Evolutionary conservation across 1,284 basidiomycete species (phyloP), one percentile per base, ranked within the genome.

Genomic region (Cutaneotrichosporon sp.): DNA sequence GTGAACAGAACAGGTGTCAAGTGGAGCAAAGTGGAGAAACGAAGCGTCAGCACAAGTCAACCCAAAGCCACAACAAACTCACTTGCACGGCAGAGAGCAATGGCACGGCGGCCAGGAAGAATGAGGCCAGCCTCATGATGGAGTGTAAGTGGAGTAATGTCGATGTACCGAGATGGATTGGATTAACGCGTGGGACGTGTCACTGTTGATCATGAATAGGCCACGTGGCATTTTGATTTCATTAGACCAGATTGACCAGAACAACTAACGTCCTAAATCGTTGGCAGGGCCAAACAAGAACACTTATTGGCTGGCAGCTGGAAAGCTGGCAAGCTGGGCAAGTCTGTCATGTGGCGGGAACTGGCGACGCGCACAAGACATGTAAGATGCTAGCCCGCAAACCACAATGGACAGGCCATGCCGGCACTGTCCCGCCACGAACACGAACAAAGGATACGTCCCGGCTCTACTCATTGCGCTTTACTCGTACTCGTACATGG

Each of bases 91-190:
- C 71, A 14, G 68, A 60, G 21, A 75, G 61, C 14, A 73, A 65
- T 6, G 70, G 70, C 40, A 69, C 58, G 3, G 42, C 57, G 22
- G 67, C 65, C 21, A 69, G 32, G 36, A 73, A 58, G 30, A 66
- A 49, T 1, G 65, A 62, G 30, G 67, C 51, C 31, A 72, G 40
- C 58, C 68, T 61, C 72, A 74, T 73, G 34, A n/a, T 21, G 91
- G 47, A 18, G 42, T 26, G 50, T 9, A 52, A n/a, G 34, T 36
- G 47, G 11, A 32, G 14, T 16, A 32, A 49, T 49, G 58, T 32
- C 4, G 51, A 46, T 30, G 34, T 38, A 7, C 13, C 11, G 50
- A 42, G 21, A 42, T 31, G 57, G 22, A 30, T 26, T 10, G 5
- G 34, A 14, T 30, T 9, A 6, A 56, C 55, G 55, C 36, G 55